Percentiles rank a stretch among this genome's conserved stretches.
Evolutionary conservation across 495 filamentous ascomycete genomes (phyloP).

Genomic region (Hyphodiscus hymeniophilus): DNA sequence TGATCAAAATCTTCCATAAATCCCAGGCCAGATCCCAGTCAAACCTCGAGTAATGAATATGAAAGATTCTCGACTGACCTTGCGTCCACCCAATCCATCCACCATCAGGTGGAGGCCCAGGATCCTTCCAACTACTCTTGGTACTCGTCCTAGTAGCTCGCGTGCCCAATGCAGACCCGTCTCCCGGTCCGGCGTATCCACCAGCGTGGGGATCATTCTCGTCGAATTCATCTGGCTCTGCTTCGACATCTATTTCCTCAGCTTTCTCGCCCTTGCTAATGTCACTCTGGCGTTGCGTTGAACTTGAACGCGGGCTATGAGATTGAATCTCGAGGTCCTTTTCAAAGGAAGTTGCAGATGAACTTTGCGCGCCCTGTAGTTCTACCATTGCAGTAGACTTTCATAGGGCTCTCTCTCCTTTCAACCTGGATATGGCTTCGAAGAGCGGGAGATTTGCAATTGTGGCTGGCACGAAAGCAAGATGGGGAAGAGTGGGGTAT

Average conservation of each 20-base stretch:
- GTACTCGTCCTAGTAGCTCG: constrained; percentile 29
- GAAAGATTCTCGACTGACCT: constrained; percentile 22
- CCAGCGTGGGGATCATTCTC: neutral
- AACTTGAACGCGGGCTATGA: no score
- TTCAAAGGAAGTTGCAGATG: no score
- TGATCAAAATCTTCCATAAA: neutral
- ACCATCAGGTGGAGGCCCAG: constrained; percentile 46
- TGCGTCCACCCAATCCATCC: constrained; percentile 40
- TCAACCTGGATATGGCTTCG: no score
- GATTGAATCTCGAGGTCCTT: no score
- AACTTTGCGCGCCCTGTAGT: no score
- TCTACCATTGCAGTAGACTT: no score
- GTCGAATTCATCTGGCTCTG: neutral
- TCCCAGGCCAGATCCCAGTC: neutral
- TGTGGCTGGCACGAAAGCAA: no score
- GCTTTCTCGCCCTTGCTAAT: neutral
- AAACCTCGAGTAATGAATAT: neutral
- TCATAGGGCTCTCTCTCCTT: no score
- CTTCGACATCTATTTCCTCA: neutral
- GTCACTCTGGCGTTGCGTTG: neutral
- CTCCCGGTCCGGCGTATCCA: neutral
- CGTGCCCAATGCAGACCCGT: neutral
- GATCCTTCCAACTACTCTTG: constrained; percentile 32
- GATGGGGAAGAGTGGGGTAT: no score
- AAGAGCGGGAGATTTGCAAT: no score